Evolutionary conservation across 768 basidiomycete species (phyloP), one percentile per base, ranked within the genome.

Genomic region (Boletus rubroflammeus): DNA sequence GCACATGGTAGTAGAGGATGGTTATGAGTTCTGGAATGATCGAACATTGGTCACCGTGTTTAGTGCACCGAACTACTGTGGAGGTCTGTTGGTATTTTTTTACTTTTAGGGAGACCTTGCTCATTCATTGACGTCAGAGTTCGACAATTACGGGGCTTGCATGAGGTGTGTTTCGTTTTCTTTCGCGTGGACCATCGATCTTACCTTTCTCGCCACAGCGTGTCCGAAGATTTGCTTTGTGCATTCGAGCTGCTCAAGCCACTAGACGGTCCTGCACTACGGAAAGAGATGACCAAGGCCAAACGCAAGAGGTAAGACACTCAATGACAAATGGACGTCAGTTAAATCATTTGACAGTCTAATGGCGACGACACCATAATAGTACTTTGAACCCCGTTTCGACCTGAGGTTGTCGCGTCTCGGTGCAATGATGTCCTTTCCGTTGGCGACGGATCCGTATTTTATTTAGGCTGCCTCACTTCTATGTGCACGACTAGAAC

Each of bases 21-120:
- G 96, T 8, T 98, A 98, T 67, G 97, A 99, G 76, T 99, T 99
- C 68, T 99, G 97, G 92, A 98, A 98, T 64, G 97, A 99, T 66
- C 83, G 97, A 61, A 98, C 97, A 45, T 75, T 99, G 62, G 97
- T 99, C 50, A 99, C 97, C 1, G 94, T 99, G 51, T 99, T 99
- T 74, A 96, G 93, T 63, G 97, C 97, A 45, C 97, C 97, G 21
- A 97, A 97, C 65, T 94, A 93, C 63, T 94, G 93, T 67, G 93
- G 92, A 72, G 92, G 94, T 96, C 62, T 73, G 90, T 79, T 36
- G 21, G 17, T 25, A 47, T n/a, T 19, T 54, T 28, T 35, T 57
- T 45, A 19, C 21, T 35, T 56, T 36, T 39, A 21, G 10, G 29
- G n/a, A 4, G 13, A 39, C 34, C 49, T 60, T 40, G 58, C 57